Evolutionary conservation across 805 yeast species (phyloP), one percentile per base, ranked within the genome.

Genomic region (Starmerella asiatica): DNA sequence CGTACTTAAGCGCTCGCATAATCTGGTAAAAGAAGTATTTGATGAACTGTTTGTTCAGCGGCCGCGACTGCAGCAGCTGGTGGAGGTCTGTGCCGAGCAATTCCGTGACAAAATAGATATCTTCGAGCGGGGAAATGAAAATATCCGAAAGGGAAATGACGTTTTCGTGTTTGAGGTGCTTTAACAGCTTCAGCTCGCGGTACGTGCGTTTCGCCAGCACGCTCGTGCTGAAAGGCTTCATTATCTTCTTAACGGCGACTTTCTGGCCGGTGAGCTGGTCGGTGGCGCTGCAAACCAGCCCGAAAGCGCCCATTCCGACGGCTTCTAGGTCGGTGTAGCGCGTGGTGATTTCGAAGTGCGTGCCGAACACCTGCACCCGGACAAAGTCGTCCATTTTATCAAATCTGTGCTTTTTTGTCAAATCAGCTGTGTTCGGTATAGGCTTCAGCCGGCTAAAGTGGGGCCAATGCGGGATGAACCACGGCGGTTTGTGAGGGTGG

Each of bases 271-370:
- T 85, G 45, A 86, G 70, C 51, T 78, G 82, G 61, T 91, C 98
- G 41, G 78, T 74, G 1, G 98, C 99, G 7, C 95, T 84, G 58
- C 98, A 91, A 29, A 91, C 99, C 16, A 91, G 70, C 4, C 99
- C 99, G 58, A 91, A 91, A 6, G 98, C 98, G 20, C 99, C 99
- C 99, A 91, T 91, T 0, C 99, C 99, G 37, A 91, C 95, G 2
- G 99, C 98, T 56, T 85, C 88, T 46, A 91, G 69, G 56, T 88
- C 94, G 3, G 82, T 73, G 63, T 91, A 91, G 15, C 55, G 52
- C 35, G 50, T 49, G 20, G 56, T 52, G 40, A 53, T 49, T 50
- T 53, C 56, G 42, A 53, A 47, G 36, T 47, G 39, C 36, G 50
- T 46, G 40, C 53, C 56, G 33, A 49, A 44, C 35, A 46, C 50